These are phyloP conservation scores for Diversispora eburnea DNA, from an alignment of 192 early-diverging fungal species.

Conservation along the genomic window DNA sequence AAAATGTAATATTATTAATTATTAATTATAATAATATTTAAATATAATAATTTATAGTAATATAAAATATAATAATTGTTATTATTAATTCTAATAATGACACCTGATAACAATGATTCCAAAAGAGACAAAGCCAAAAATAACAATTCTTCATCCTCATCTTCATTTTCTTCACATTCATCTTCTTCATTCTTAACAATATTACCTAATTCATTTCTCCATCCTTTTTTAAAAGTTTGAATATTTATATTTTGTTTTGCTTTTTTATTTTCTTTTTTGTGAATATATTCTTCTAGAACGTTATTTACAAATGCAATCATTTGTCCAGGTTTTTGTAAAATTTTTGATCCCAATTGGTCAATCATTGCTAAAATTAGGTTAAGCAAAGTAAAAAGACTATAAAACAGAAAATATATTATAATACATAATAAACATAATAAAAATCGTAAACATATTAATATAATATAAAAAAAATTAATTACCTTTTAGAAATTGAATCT, in stretches of 20 bases:
- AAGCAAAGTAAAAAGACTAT: constrained; percentile 55
- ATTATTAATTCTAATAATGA: not conserved
- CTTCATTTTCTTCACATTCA: constrained; percentile 36
- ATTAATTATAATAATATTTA: too few species aligned
- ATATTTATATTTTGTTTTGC: not conserved
- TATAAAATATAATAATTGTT: too few species aligned
- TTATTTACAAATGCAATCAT: constrained; percentile 68
- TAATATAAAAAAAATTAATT: too few species aligned
- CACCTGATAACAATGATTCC: constrained; percentile 60
- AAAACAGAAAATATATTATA: not conserved
- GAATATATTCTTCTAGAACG: constrained; percentile 49
- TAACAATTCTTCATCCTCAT: constrained; percentile 56
- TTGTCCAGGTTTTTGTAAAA: constrained; percentile 70
- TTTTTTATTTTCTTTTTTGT: not conserved
- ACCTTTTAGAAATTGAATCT: too few species aligned
- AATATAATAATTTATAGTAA: too few species aligned
- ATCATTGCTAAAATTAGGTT: constrained; percentile 64
- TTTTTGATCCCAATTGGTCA: constrained; percentile 67
- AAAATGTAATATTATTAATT: too few species aligned
- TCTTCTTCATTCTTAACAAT: constrained; percentile 33
- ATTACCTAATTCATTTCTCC: constrained; percentile 26
- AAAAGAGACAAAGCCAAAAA: constrained; percentile 60
- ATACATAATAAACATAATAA: too few species aligned
- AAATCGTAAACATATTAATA: too few species aligned
- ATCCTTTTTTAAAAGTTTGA: not conserved